Evolutionary conservation across 2,329 filamentous ascomycete species (phyloP).

Genomic region (Chrysoporthe deuterocubensis): DNA sequence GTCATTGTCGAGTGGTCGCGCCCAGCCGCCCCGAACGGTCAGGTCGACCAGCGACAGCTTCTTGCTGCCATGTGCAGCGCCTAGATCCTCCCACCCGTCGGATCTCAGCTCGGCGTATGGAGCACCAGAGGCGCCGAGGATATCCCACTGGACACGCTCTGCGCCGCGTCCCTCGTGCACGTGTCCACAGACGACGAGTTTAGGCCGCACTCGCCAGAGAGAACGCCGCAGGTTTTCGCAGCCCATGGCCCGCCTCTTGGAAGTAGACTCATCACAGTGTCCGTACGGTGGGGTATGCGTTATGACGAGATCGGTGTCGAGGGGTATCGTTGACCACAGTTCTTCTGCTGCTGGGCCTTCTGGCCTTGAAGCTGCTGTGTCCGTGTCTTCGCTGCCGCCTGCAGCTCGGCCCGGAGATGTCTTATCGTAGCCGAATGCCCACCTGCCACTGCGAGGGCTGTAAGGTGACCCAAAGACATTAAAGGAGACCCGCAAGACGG

Average conservation of each 20-base stretch:
- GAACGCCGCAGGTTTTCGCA: constrained; percentile 63
- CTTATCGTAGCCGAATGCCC: constrained; percentile 69
- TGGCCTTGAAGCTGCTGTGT: neutral
- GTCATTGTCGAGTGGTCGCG: constrained; percentile 50
- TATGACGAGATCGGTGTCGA: constrained; percentile 67
- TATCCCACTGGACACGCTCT: constrained; percentile 65
- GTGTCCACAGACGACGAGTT: constrained; percentile 72
- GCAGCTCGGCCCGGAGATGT: neutral
- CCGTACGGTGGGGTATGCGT: constrained; percentile 70
- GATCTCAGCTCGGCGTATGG: constrained; percentile 50
- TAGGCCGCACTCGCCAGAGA: constrained; percentile 65
- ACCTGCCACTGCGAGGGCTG: constrained; percentile 59
- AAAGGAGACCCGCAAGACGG: constrained; percentile 64
- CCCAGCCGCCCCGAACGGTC: constrained; percentile 47
- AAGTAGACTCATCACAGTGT: constrained; percentile 57
- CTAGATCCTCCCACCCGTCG: constrained; percentile 63
- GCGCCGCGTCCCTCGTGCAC: constrained; percentile 71
- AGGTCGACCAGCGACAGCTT: constrained; percentile 69
- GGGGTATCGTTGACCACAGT: constrained; percentile 66
- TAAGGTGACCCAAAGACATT: constrained; percentile 74
- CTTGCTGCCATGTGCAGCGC: constrained; percentile 52
- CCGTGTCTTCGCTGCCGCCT: constrained; percentile 20
- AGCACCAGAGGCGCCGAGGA: constrained; percentile 41
- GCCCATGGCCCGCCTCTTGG: constrained; percentile 49
- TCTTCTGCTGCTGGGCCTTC: constrained; percentile 20